These are phyloP conservation scores for Corylus americana DNA, from an alignment of 306 rosid species.

Conservation along the genomic window DNA sequence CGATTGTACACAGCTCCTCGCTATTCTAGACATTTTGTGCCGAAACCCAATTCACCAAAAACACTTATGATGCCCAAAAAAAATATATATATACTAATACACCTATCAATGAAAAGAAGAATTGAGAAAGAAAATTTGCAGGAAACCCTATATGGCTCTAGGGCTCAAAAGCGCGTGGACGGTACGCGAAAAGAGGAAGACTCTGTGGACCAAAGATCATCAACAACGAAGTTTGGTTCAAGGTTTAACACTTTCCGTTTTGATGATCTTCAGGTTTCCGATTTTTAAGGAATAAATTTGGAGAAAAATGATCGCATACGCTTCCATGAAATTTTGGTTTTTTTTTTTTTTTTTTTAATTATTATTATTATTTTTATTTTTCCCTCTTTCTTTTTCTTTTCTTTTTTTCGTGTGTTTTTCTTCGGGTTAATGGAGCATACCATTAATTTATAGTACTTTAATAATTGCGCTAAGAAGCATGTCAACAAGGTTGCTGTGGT, in stretches of 20 bases:
- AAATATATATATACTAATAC: fast-evolving
- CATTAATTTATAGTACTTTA: too few relatives aligned
- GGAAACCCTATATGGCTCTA: slow-evolving; percentile 34
- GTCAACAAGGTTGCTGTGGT: slow-evolving; percentile 24
- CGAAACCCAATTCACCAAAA: slow-evolving; percentile 20
- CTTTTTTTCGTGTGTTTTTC: too few relatives aligned
- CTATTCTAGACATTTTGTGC: slow-evolving; percentile 42
- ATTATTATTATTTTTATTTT: too few relatives aligned
- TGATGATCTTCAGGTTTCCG: background rate
- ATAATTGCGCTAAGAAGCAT: too few relatives aligned
- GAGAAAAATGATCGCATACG: background rate
- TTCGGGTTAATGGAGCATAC: too few relatives aligned
- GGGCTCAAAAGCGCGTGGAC: slow-evolving; percentile 25
- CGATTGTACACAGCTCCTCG: slow-evolving; percentile 73
- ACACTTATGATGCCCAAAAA: background rate
- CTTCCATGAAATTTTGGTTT: background rate
- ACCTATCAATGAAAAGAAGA: background rate
- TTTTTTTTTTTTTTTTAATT: too few relatives aligned
- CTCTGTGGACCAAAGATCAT: background rate
- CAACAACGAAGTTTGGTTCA: background rate
- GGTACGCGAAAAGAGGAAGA: background rate
- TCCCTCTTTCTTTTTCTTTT: too few relatives aligned
- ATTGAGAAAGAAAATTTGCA: background rate
- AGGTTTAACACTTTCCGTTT: background rate
- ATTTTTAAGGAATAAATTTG: background rate